Base-by-base conservation (phyloP, 73 alveolate species). In the Symbiodinium natans region DNA sequence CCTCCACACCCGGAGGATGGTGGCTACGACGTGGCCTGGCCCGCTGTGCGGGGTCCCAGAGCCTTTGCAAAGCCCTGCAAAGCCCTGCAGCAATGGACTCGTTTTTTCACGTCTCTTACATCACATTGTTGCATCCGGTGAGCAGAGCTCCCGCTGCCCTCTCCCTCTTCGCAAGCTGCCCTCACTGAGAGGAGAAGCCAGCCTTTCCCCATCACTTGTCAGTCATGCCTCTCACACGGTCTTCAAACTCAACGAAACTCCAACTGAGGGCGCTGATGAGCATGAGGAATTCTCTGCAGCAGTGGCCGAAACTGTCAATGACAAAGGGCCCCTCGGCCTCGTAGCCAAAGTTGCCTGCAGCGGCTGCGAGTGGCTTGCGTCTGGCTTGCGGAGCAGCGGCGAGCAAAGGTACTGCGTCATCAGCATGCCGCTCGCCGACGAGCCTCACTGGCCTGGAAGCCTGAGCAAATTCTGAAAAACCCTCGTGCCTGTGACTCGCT, bases 271-370 rank as follows among this genome's bases (percentile, higher is more conserved):
- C 42, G 68, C 75, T 56, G 95, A 88, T 34, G 95, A 88, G 95
- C 95, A 88, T 88, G 95, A 88, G 95, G 95, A 88, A 59, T 88
- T 88, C 95, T 88, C 95, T 88, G 95, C 95, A 39, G 74, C 95
- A 54, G 95, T 88, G 39, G 95, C 95, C 46, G 95, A 88, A 86
- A 88, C 95, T n/a, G 95, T 88, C 86, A 88, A 88, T 29, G 95
- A 88, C 43, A 88, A 88, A 38, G 95, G 95, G 95, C 41, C 68
- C 40, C 84, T 68, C 31, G 40, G 25, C 0, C 9, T 9, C 19
- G 9, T 19, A 80, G 21, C 5, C 5, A 56, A 13, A 6, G 6
- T 46, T 6, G 13, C 21, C 59, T 46, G 6, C 6, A 46, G 59
- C 59, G 13, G 59, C 21, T 46, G 59, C 21, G 13, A 46, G 13